phyloP scores from a whole-genome alignment of 148 eudicot genomes.

The Amaranthus cruentus region DNA sequence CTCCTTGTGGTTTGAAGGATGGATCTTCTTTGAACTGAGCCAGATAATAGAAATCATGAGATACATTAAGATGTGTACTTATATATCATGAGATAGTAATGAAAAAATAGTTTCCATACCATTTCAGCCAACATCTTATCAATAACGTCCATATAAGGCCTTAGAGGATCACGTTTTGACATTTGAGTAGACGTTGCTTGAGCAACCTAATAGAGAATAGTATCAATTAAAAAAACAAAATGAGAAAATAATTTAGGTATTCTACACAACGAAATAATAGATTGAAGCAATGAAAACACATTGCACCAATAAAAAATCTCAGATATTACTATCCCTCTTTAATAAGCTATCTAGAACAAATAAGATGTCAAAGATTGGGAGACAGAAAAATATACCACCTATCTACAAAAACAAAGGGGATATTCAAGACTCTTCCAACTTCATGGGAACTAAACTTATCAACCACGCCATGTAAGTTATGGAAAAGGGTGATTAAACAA shows the following conservation, averaged over 20 bases:
- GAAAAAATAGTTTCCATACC: constrained; percentile 38
- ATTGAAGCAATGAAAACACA: constrained; percentile 1
- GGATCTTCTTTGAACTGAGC: constrained; percentile 79
- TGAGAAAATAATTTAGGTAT: not conserved
- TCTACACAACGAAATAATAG: not conserved
- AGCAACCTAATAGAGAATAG: constrained; percentile 50
- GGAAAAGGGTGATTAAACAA: no score
- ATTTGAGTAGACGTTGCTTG: constrained; percentile 94
- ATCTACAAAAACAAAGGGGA: no score
- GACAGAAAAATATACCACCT: no score
- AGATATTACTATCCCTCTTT: no score
- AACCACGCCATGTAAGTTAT: no score
- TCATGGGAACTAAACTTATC: no score
- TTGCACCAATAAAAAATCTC: not conserved
- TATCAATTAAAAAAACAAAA: not conserved
- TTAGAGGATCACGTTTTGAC: constrained; percentile 87
- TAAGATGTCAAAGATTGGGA: not conserved
- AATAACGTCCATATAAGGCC: constrained; percentile 76
- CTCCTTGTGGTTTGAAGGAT: constrained; percentile 92
- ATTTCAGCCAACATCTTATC: constrained; percentile 82
- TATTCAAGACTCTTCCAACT: no score
- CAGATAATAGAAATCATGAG: constrained; percentile 12
- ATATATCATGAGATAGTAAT: not conserved
- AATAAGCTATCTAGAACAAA: not conserved
- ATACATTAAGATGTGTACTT: not conserved